A percentile compares a stretch with the other conserved stretches of the same genome.
These are phyloP conservation scores for Musa itinerans DNA, from an alignment of 176 grass and related monocot genomes.

Conservation along the genomic window DNA sequence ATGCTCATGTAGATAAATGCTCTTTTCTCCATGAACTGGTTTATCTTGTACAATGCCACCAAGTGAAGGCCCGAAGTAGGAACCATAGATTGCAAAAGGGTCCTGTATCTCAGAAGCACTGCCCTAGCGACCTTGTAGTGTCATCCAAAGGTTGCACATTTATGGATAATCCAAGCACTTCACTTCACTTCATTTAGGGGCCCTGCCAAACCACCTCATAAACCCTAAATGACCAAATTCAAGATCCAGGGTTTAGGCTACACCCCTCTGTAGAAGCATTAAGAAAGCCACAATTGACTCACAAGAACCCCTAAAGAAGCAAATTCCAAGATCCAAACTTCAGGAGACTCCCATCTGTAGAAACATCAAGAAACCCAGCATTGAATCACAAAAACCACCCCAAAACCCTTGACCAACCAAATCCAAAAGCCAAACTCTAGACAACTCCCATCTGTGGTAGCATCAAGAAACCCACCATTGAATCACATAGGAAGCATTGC, in stretches of 20 bases:
- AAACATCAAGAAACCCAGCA: too few species aligned
- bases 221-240: too few species aligned
- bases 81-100: neutral
- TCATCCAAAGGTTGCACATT: too few species aligned
- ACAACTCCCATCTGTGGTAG: neutral
- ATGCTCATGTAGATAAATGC: neutral
- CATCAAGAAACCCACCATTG: neutral
- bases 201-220: too few species aligned
- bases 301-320: too few species aligned
- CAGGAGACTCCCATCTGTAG: too few species aligned
- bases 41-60: neutral
- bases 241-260: too few species aligned
- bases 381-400: neutral
- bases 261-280: too few species aligned
- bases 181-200: too few species aligned
- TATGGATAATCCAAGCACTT: too few species aligned
- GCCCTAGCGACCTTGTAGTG: neutral
- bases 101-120: neutral
- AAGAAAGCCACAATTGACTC: too few species aligned
- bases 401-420: neutral
- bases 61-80: neutral
- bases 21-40: neutral
- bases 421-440: neutral
- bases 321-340: too few species aligned
- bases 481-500: neutral